Conservation (phyloP, 139 green algal genomes). For the Coelastrella sp. region DNA sequence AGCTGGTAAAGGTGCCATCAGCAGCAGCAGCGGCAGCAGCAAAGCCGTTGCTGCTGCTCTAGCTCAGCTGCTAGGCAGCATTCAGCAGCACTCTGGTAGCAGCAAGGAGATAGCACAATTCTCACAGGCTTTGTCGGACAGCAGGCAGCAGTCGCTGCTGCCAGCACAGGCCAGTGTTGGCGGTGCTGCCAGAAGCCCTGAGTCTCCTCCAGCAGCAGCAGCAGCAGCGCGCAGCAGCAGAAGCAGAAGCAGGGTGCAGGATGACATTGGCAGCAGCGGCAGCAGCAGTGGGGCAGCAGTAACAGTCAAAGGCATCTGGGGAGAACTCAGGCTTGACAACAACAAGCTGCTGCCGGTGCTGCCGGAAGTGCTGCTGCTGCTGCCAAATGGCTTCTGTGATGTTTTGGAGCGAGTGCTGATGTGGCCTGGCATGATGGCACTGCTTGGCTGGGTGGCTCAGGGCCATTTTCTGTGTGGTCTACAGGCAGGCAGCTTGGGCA, state of each 20-base stretch:
- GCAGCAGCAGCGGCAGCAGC: not conserved
- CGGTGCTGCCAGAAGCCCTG: not conserved
- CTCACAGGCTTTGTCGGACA: not conserved
- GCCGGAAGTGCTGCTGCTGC: not conserved
- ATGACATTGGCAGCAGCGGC: not conserved
- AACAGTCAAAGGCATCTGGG: slow-evolving; percentile 4
- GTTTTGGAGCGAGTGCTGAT: not conserved
- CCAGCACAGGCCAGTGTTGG: not conserved
- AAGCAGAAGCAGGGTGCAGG: not conserved
- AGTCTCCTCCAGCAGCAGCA: not conserved
- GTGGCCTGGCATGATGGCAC: slow-evolving; percentile 33
- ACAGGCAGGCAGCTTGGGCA: not conserved
- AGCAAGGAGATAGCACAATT: slow-evolving; percentile 35
- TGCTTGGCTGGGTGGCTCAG: slow-evolving; percentile 37
- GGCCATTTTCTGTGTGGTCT: slow-evolving; percentile 35
- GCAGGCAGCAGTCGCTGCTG: not conserved
- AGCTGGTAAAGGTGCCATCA: not conserved
- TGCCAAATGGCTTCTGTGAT: slow-evolving; percentile 7
- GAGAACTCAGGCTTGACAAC: slow-evolving; percentile 6
- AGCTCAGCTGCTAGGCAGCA: slow-evolving; percentile 35
- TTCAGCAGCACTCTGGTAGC: slow-evolving; percentile 8
- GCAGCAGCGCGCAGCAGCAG: slow-evolving; percentile 18
- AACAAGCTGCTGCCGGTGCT: slow-evolving; percentile 7
- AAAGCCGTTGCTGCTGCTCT: not conserved
- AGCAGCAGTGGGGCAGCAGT: slow-evolving; percentile 4